Percentiles rank a stretch among this genome's conserved stretches.
Conservation (phyloP, 257 asterid species). For the Fraxinus pennsylvanica region DNA sequence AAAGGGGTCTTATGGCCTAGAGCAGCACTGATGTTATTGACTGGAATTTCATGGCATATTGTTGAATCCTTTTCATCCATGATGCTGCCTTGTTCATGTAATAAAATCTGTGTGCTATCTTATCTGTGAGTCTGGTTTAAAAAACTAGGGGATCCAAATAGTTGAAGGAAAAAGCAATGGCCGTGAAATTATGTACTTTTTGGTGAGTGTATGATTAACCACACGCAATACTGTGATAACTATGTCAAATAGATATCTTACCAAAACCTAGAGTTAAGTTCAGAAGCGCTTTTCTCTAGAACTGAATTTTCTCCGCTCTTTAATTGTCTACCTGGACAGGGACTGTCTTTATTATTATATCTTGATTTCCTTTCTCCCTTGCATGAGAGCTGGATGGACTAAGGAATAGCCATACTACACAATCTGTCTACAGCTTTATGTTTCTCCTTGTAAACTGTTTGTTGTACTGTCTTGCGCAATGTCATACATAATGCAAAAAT, state of each 20-base stretch:
- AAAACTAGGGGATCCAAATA: background rate
- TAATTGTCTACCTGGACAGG: background rate
- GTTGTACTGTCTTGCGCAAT: background rate
- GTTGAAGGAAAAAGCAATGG: background rate
- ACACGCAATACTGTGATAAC: background rate
- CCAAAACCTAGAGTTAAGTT: background rate
- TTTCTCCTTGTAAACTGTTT: background rate
- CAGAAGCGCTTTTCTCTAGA: background rate
- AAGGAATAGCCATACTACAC: background rate
- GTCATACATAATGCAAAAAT: background rate
- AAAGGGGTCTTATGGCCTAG: background rate
- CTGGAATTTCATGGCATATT: background rate
- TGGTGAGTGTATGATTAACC: background rate
- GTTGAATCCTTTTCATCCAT: background rate
- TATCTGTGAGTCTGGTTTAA: background rate
- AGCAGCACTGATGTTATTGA: background rate
- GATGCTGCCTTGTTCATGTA: background rate
- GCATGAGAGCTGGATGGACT: background rate
- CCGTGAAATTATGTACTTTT: background rate
- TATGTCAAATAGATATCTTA: background rate
- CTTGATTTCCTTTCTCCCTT: background rate
- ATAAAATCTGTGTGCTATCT: background rate
- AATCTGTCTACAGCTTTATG: background rate
- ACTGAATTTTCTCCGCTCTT: background rate
- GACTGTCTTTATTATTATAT: background rate